A percentile compares a stretch with the other conserved stretches of the same genome.
These are phyloP conservation scores for Arabidopsis arenosa DNA, from an alignment of 345 rosid genomes.

Conservation along the genomic window DNA sequence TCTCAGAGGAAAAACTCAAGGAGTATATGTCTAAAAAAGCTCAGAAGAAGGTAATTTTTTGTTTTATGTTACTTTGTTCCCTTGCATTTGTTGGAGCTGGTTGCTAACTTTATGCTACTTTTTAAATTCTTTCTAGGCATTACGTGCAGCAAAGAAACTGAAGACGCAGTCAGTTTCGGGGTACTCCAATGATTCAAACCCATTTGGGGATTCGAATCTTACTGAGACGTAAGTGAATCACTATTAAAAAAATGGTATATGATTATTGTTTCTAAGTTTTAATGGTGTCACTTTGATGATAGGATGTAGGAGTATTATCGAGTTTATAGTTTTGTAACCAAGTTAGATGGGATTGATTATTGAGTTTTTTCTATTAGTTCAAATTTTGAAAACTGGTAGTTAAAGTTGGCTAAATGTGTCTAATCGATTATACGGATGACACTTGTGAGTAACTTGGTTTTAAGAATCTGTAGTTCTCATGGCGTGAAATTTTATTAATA, in stretches of 20 bases:
- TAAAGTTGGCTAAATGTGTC: not conserved
- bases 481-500: not conserved
- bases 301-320: not conserved
- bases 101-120: slow-evolving; percentile 24
- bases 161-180: slow-evolving; percentile 77
- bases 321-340: not conserved
- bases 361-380: not conserved
- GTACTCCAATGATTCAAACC: slow-evolving; percentile 93
- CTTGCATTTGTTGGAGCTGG: slow-evolving; percentile 14
- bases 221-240: slow-evolving; percentile 69
- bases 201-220: slow-evolving; percentile 95
- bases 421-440: not conserved
- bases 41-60: slow-evolving; percentile 68
- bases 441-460: slow-evolving; percentile 19
- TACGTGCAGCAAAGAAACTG: slow-evolving; percentile 77
- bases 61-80: not conserved
- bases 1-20: slow-evolving; percentile 65
- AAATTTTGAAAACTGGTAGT: not conserved
- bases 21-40: slow-evolving; percentile 81
- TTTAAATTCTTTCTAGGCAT: slow-evolving; percentile 55
- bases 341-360: too few relatives aligned
- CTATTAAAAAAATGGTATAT: slow-evolving; percentile 4
- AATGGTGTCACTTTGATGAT: not conserved
- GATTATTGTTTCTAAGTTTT: slow-evolving; percentile 19
- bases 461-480: slow-evolving; percentile 14